phyloP scores from a whole-genome alignment of 2,329 filamentous ascomycete species.

The Tolypocladium pustulatum region DNA sequence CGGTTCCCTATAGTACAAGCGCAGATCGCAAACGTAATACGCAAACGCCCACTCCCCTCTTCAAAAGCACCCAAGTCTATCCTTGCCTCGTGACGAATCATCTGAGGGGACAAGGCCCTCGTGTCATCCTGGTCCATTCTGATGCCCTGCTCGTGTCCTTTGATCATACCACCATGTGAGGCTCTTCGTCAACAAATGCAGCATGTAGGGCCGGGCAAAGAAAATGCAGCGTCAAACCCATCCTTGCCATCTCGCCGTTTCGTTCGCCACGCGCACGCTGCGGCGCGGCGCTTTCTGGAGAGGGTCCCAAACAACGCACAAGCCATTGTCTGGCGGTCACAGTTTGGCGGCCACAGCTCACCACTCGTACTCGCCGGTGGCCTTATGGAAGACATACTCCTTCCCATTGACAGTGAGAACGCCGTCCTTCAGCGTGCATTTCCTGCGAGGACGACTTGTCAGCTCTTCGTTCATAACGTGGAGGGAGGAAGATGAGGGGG shows the following conservation, averaged over 20 bases:
- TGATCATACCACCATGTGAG: not conserved
- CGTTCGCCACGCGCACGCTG: not conserved
- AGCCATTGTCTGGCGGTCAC: not conserved
- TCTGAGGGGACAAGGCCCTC: too few relatives aligned
- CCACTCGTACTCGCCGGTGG: slow-evolving; percentile 96
- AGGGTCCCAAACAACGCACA: not conserved
- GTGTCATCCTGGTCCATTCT: not conserved
- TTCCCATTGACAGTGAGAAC: slow-evolving; percentile 87
- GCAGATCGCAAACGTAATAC: not conserved
- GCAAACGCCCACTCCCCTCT: not conserved
- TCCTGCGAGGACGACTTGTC: slow-evolving; percentile 41
- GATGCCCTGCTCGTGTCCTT: not conserved
- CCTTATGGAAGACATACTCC: slow-evolving; percentile 98
- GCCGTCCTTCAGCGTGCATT: slow-evolving; percentile 96
- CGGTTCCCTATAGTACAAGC: not conserved
- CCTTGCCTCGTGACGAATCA: not conserved
- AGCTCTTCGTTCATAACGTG: not conserved
- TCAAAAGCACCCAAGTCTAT: not conserved
- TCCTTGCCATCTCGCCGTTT: too few relatives aligned
- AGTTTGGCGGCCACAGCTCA: slow-evolving; percentile 36
- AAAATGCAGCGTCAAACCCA: not conserved
- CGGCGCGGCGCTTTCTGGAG: not conserved
- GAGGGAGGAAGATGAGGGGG: not conserved
- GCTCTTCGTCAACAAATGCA: not conserved
- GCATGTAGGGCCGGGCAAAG: not conserved